These are phyloP conservation scores for Jatropha curcas DNA, from an alignment of 345 rosid genomes.

Conservation along the genomic window DNA sequence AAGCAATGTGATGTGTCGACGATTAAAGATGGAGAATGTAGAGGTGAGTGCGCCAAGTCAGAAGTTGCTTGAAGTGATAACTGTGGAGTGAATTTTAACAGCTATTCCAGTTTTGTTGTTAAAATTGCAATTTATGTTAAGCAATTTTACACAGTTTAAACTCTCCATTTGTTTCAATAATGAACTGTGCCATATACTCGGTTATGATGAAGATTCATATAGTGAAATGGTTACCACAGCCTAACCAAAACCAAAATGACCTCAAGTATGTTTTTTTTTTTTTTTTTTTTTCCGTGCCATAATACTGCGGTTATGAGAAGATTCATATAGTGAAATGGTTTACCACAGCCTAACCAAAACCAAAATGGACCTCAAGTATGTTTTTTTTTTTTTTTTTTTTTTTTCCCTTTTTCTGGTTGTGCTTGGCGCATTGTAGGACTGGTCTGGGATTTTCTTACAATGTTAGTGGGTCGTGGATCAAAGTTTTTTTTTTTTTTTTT, in stretches of 20 bases:
- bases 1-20: slow-evolving; percentile 53
- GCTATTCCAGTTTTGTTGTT: not conserved
- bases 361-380: no score
- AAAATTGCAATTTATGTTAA: not conserved
- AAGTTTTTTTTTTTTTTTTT: not conserved
- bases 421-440: no score
- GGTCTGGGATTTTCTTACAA: no score
- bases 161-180: slow-evolving; percentile 12
- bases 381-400: no score
- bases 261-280: not conserved
- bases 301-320: no score
- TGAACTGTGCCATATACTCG: not conserved
- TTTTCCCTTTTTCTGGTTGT: no score
- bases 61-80: slow-evolving; percentile 63
- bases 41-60: slow-evolving; percentile 55
- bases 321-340: no score
- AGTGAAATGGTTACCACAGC: not conserved
- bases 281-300: no score
- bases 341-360: no score
- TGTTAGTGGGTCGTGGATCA: no score
- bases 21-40: slow-evolving; percentile 83
- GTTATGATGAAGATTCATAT: not conserved
- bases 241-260: not conserved
- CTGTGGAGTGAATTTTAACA: slow-evolving; percentile 50
- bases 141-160: slow-evolving; percentile 8